phyloP scores from a whole-genome alignment of 805 yeast species.

The Nakazawaea wickerhamii region DNA sequence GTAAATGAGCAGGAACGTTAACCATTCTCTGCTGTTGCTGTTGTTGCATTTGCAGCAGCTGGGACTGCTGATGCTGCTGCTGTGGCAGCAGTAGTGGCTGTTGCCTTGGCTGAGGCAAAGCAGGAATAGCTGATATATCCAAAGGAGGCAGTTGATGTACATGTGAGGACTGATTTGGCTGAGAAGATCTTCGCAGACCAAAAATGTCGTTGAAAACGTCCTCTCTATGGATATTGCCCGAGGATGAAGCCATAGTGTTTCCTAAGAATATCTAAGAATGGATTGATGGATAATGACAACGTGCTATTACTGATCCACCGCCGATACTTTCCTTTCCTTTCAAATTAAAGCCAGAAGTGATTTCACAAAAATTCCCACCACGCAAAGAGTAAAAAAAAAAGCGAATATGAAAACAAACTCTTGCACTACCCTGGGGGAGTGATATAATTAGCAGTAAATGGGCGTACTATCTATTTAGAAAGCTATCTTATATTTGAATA shows the following conservation, averaged over 20 bases:
- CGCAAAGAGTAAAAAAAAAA: no score
- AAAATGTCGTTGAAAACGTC: conserved; percentile 27
- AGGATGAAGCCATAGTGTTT: conserved; percentile 3
- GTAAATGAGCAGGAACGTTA: conserved; percentile 5
- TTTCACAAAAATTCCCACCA: no score
- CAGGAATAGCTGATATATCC: conserved; percentile 14
- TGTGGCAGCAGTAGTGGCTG: conserved; percentile 14
- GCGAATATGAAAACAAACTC: no score
- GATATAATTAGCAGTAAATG: no score
- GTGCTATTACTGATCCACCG: background rate
- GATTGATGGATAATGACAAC: background rate
- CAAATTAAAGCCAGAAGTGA: no score
- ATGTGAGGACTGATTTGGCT: background rate
- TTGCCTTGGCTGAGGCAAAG: conserved; percentile 18
- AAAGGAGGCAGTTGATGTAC: conserved; percentile 11
- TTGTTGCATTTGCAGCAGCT: background rate
- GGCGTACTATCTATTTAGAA: background rate
- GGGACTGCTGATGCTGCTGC: conserved; percentile 14
- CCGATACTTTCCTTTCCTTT: no score
- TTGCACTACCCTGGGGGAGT: no score
- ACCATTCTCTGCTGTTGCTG: conserved; percentile 1
- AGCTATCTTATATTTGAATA: no score
- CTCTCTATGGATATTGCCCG: conserved; percentile 17
- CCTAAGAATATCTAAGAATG: background rate
- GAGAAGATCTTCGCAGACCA: conserved; percentile 22